Evolutionary conservation across 2,329 filamentous ascomycete genomes (phyloP).

Genomic region (Zymoseptoria ardabiliae): DNA sequence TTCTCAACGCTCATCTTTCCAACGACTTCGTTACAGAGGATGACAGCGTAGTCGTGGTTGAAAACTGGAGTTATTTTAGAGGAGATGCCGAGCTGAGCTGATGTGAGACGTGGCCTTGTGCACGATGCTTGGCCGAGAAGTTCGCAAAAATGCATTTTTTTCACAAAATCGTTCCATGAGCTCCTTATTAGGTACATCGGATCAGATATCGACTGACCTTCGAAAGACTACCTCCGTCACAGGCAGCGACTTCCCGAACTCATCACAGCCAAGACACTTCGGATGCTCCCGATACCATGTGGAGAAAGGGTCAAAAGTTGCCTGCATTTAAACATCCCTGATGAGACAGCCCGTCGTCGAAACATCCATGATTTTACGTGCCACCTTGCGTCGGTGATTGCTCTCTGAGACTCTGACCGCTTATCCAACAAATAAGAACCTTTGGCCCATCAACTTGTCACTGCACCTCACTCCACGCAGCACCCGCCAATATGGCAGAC

Average conservation of each 20-base stretch:
- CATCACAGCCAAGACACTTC: neutral
- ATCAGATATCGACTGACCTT: neutral
- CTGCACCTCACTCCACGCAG: neutral
- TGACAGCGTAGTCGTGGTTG: neutral
- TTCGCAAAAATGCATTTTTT: neutral
- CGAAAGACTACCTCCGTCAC: neutral
- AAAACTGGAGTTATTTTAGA: neutral
- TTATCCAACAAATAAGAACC: neutral
- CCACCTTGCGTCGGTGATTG: neutral
- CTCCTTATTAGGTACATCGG: neutral
- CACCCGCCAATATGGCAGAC: slow-evolving; percentile 4
- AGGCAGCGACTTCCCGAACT: neutral
- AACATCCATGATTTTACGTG: neutral
- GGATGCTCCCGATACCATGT: neutral
- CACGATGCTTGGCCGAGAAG: neutral
- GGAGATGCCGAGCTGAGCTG: neutral
- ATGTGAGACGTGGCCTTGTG: neutral
- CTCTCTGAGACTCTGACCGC: neutral
- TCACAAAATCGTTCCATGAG: neutral
- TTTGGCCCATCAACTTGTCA: neutral
- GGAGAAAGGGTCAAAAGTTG: neutral
- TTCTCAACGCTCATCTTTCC: neutral
- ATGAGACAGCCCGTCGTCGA: neutral
- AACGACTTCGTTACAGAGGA: neutral
- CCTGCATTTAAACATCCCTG: neutral